Conservation (phyloP, 768 basidiomycete species). For the Pleurotus djamor region DNA sequence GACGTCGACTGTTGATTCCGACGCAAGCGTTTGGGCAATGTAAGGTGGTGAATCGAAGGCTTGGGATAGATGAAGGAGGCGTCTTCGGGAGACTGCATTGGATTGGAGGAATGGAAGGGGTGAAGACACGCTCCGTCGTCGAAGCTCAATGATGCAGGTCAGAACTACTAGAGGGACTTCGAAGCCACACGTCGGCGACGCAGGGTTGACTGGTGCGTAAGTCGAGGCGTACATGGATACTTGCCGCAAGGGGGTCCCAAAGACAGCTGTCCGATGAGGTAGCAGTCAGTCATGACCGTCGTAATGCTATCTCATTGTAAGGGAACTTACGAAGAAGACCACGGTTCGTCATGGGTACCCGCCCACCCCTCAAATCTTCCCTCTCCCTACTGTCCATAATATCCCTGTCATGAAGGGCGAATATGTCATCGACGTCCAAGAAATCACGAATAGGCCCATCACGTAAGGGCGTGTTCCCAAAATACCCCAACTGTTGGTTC, state of each 20-base stretch:
- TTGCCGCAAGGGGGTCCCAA: background rate
- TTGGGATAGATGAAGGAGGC: background rate
- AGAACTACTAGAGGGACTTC: background rate
- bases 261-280: background rate
- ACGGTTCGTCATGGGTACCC: background rate
- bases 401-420: background rate
- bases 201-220: background rate
- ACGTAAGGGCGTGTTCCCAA: background rate
- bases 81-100: background rate
- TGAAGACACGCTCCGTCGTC: background rate
- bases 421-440: constrained; percentile 3
- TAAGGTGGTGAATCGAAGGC: background rate
- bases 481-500: background rate
- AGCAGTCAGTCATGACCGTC: background rate
- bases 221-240: constrained; percentile 5
- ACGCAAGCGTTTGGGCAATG: background rate
- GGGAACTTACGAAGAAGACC: background rate
- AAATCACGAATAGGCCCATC: background rate
- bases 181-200: background rate
- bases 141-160: background rate
- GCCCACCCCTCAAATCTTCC: background rate
- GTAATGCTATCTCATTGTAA: no score
- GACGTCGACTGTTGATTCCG: constrained; percentile 35
- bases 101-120: background rate
- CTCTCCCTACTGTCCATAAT: constrained; percentile 2